Evolutionary conservation across 345 rosid genomes (phyloP).

Genomic region (Zanthoxylum bungeanum): DNA sequence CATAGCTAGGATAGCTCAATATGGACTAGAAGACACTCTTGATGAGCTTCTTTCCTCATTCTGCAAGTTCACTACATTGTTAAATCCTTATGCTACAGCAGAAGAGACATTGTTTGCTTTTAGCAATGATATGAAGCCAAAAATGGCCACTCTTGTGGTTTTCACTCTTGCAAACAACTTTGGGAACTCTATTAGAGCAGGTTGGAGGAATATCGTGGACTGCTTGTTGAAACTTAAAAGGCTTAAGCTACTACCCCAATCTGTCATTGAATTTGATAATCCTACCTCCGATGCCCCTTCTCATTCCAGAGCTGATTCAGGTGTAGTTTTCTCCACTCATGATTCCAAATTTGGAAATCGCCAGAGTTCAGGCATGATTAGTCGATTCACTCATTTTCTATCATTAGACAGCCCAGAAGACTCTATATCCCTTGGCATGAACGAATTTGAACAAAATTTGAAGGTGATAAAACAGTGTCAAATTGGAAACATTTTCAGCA

Average conservation of each 20-base stretch:
- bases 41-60: conserved; percentile 85
- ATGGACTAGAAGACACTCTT: conserved; percentile 74
- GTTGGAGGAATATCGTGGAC: conserved; percentile 89
- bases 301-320: conserved; percentile 36
- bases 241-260: conserved; percentile 84
- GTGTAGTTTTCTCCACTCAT: conserved; percentile 27
- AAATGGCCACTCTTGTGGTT: conserved; percentile 88
- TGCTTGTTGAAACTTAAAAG: conserved; percentile 82
- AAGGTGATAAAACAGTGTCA: conserved; percentile 80
- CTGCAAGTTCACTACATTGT: conserved; percentile 73
- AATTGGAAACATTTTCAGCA: conserved; percentile 69
- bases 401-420: conserved; percentile 80
- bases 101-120: conserved; percentile 86
- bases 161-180: conserved; percentile 81
- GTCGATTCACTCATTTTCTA: conserved; percentile 69
- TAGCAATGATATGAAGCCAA: conserved; percentile 79
- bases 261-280: conserved; percentile 54
- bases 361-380: conserved; percentile 40
- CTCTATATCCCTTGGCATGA: conserved; percentile 67
- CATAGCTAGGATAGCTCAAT: conserved; percentile 73
- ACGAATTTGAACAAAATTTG: conserved; percentile 84
- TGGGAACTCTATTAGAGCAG: conserved; percentile 73
- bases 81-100: conserved; percentile 84
- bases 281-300: conserved; percentile 28
- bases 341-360: conserved; percentile 38